Percentiles rank a stretch among this genome's conserved stretches.
These are phyloP conservation scores for Boletales sp. DNA, from an alignment of 768 basidiomycete genomes.

Conservation along the genomic window DNA sequence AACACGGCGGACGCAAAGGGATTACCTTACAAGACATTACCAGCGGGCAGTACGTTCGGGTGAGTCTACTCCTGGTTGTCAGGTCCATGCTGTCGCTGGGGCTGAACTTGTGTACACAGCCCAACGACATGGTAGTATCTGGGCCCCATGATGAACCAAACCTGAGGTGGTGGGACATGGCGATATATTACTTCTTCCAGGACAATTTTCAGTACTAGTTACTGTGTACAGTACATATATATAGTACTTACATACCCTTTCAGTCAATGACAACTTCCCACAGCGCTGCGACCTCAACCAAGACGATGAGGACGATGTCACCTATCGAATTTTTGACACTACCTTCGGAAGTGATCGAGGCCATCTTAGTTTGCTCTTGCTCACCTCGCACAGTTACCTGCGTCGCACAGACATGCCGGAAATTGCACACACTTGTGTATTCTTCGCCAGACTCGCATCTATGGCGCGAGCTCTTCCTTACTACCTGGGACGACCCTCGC, in stretches of 20 bases:
- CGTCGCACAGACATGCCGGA: constrained; percentile 35
- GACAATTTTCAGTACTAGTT: too few relatives aligned
- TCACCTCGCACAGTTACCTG: constrained; percentile 34
- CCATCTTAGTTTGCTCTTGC: constrained; percentile 28
- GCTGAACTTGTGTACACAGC: too few relatives aligned
- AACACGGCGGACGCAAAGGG: constrained; percentile 27
- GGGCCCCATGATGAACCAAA: too few relatives aligned
- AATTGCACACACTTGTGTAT: constrained; percentile 36
- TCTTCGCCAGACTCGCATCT: constrained; percentile 33
- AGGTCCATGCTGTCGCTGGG: too few relatives aligned
- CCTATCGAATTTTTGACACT: constrained; percentile 14
- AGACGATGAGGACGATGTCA: background rate
- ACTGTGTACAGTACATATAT: too few relatives aligned
- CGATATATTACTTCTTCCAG: too few relatives aligned
- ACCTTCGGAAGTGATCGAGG: constrained; percentile 42
- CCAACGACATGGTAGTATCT: too few relatives aligned
- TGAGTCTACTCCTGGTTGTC: constrained; percentile 7
- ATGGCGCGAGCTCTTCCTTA: constrained; percentile 49
- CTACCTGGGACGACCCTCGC: constrained; percentile 49
- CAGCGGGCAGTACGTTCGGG: constrained; percentile 24
- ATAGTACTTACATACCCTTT: too few relatives aligned
- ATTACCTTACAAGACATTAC: constrained; percentile 10
- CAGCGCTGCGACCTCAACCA: constrained; percentile 1
- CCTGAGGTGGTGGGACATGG: too few relatives aligned
- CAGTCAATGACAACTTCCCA: background rate